Evolutionary conservation across 1,284 basidiomycete species (phyloP), one percentile per base, ranked within the genome.

Genomic region (Melanopsichium pennsylvanicum): DNA sequence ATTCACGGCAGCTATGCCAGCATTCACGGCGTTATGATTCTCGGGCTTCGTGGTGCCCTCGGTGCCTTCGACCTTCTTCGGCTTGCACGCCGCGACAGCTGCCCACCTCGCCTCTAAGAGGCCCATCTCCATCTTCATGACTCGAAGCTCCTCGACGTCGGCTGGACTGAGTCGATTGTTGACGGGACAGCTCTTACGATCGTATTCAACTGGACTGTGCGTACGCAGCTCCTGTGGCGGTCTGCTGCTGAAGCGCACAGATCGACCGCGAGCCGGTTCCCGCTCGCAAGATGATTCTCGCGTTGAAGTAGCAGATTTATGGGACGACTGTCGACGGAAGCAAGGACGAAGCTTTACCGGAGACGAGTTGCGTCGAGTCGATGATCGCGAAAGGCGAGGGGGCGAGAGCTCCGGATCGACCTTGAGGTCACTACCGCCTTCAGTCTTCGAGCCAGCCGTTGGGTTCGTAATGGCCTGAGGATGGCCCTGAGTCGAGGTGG

Each of bases 191-290:
- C 73, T 67, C 58, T 77, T 77, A 25, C 79, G 72, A 40, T 81
- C 79, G 55, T 81, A 81, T 15, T 81, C 79, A 21, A 79, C 78
- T 4, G 79, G 78, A 38, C 72, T 77, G 51, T 81, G 79, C 0
- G 79, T 78, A 6, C 76, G 66, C 27, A 76, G 18, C 49, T 77
- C 74, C 33, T 72, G 60, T 5, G 78, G 78, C 10, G 79, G 78
- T 8, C 63, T 49, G 19, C 44, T 57, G 39, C 67, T 74, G 61
- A 81, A 81, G 25, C 78, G 72, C 11, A 81, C 79, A 1, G 70
- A 68, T 15, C 69, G 68, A 10, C 64, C 60, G 5, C 68, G 59
- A 9, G 47, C 47, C 9, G 47, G 29, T 32, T 73, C 72, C 26
- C 69, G 55, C 25, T 79, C 78, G 37, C 72, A 73, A 2, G 70